Evolutionary conservation across 179 eudicot genomes (phyloP).

Genomic region (Spergularia azorica): DNA sequence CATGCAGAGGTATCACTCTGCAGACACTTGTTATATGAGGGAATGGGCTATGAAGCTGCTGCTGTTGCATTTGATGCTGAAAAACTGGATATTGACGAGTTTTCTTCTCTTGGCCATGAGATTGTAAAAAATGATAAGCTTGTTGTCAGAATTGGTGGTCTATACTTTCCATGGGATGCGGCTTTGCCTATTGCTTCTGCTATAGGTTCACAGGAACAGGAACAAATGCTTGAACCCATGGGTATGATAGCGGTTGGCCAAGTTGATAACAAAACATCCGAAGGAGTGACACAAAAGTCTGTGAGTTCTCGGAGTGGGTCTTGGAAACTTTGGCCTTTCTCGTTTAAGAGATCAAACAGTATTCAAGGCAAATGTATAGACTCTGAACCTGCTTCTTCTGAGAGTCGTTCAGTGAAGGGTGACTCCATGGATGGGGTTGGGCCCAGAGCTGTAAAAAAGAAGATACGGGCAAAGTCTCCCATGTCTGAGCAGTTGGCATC

Average conservation of each 20-base stretch:
- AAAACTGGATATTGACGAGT: conserved; percentile 36
- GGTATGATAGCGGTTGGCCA: conserved; percentile 44
- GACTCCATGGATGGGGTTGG: conserved; percentile 28
- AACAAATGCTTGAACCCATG: conserved; percentile 39
- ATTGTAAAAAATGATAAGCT: conserved; percentile 41
- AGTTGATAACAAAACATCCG: conserved; percentile 33
- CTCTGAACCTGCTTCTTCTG: conserved; percentile 28
- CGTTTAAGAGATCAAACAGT: conserved; percentile 53
- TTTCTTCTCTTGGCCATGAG: conserved; percentile 34
- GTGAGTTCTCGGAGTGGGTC: conserved; percentile 45
- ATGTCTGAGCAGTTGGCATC: conserved; percentile 84
- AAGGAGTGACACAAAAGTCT: conserved; percentile 39
- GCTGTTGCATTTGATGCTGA: conserved; percentile 42
- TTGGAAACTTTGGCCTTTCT: conserved; percentile 72
- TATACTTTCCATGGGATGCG: conserved; percentile 53
- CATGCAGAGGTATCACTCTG: conserved; percentile 54
- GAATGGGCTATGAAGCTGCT: conserved; percentile 64
- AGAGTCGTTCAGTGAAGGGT: conserved; percentile 19
- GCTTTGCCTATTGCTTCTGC: conserved; percentile 48
- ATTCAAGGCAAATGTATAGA: conserved; percentile 31
- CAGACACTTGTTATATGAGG: conserved; percentile 46
- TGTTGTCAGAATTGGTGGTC: conserved; percentile 52
- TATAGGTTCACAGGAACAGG: conserved; percentile 33
- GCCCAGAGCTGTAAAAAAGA: conserved; percentile 45
- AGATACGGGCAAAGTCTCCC: conserved; percentile 56